Percentiles rank a stretch among this genome's conserved stretches.
Evolutionary conservation across 805 yeast species (phyloP).

Genomic region (Spathaspora hagerdaliae): DNA sequence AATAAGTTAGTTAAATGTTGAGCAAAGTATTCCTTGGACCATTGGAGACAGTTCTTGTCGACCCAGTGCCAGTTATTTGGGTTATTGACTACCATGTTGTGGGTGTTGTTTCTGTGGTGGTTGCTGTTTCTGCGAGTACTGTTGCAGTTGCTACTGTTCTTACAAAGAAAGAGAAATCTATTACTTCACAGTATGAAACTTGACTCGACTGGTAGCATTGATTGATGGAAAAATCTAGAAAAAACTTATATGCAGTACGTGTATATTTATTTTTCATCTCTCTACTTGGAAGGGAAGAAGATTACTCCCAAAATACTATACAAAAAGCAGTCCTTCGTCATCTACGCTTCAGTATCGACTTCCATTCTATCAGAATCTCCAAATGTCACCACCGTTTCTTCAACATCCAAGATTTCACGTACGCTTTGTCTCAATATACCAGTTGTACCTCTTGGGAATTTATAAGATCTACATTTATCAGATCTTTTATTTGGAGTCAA

Average conservation of each 20-base stretch:
- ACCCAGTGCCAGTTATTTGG: conserved; percentile 99
- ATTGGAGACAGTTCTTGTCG: conserved; percentile 90
- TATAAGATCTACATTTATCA: conserved; percentile 76
- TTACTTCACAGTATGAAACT: too few relatives aligned
- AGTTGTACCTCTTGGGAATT: conserved; percentile 91
- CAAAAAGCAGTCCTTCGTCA: background rate
- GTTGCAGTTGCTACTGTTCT: too few relatives aligned
- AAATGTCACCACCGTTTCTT: conserved; percentile 54
- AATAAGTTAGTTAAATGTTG: conserved; percentile 52
- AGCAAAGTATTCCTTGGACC: conserved; percentile 79
- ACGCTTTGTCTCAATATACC: conserved; percentile 71
- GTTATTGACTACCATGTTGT: conserved; percentile 82
- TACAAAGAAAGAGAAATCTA: too few relatives aligned
- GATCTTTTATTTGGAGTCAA: conserved; percentile 87
- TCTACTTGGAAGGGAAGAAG: too few relatives aligned
- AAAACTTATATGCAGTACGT: conserved; percentile 1
- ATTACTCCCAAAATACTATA: too few relatives aligned
- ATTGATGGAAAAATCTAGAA: conserved; percentile 14
- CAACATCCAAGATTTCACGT: conserved; percentile 61
- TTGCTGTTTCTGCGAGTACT: too few relatives aligned
- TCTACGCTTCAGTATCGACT: conserved; percentile 33
- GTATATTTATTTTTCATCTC: background rate
- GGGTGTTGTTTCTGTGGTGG: too few relatives aligned
- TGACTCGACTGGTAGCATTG: background rate
- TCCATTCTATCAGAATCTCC: conserved; percentile 33